Evolutionary conservation across 768 basidiomycete species (phyloP), one percentile per base, ranked within the genome.

Genomic region (Xerocomellus chrysenteron): DNA sequence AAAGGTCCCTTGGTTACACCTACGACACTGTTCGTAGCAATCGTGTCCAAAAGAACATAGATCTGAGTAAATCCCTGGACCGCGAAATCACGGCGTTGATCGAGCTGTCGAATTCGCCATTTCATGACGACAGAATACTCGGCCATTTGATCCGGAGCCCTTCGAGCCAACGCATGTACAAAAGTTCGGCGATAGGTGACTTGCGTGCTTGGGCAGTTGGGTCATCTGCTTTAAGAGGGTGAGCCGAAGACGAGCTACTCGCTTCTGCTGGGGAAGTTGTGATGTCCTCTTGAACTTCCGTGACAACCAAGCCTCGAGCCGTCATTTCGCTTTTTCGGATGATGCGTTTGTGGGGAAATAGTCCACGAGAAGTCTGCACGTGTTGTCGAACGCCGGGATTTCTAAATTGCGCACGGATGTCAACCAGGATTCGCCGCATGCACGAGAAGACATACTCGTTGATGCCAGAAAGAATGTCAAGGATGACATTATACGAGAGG

Each of bases 151-250:
- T 77, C 73, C 85, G 88, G 51, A 97, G 74, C 4, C 94, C 94
- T 67, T 97, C 92, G 26, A 98, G 76, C 95, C 96, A 98, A 47
- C 96, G 85, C 82, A 95, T 87, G 71, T 98, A 98, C n/a, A 98
- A 76, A 60, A 98, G 80, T 70, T 98, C 96, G 21, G 94, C 91
- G 30, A 98, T 94, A 7, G 95, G 94, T 53, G 92, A 94, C 70
- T 87, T 89, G 59, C 84, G 81, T 52, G 77, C 70, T 13, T 80
- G 78, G 26, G 66, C 63, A 45, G 58, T 63, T 33, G 78, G 66
- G 32, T 84, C 80, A 24, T 76, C 75, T 42, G 60, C 62, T 64
- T 75, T 76, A 26, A 59, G 45, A 58, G 60, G 51, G 61, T 68
- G 59, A 50, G 64, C 67, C 6, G 77, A 59, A 16, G 69, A 59